phyloP scores from a whole-genome alignment of 192 early-diverging fungal genomes.

The Diversispora eburnea region DNA sequence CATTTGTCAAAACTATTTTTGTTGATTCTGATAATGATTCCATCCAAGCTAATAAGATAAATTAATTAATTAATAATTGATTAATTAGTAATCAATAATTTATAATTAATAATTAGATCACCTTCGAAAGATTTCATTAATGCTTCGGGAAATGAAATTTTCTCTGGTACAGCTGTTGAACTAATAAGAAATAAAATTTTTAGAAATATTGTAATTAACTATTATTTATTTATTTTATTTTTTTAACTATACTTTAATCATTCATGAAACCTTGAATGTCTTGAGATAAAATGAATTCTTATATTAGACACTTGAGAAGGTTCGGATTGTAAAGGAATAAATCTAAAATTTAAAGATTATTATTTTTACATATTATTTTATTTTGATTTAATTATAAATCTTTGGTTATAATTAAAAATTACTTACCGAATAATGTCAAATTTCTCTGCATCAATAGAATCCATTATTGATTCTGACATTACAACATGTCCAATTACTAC shows the following conservation, averaged over 20 bases:
- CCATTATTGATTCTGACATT: slow-evolving; percentile 39
- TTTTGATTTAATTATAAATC: background rate
- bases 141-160: background rate
- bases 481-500: slow-evolving; percentile 46
- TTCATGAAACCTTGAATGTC: background rate
- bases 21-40: slow-evolving; percentile 23
- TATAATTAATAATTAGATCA: background rate
- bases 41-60: slow-evolving; percentile 25
- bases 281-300: background rate
- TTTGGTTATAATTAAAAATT: background rate
- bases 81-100: background rate
- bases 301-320: no score
- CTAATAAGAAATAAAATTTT: background rate
- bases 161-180: background rate
- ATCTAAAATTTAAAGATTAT: background rate
- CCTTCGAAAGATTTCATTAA: background rate
- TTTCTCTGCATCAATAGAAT: slow-evolving; percentile 42
- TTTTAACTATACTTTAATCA: slow-evolving; percentile 28
- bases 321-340: no score
- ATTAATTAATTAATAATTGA: background rate
- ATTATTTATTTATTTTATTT: slow-evolving; percentile 27
- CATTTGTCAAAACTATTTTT: slow-evolving; percentile 42
- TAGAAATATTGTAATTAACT: background rate
- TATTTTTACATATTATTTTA: background rate
- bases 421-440: slow-evolving; percentile 51